Evolutionary conservation across 2,329 filamentous ascomycete genomes (phyloP).

Genomic region (Coleophoma eucalyptorum): DNA sequence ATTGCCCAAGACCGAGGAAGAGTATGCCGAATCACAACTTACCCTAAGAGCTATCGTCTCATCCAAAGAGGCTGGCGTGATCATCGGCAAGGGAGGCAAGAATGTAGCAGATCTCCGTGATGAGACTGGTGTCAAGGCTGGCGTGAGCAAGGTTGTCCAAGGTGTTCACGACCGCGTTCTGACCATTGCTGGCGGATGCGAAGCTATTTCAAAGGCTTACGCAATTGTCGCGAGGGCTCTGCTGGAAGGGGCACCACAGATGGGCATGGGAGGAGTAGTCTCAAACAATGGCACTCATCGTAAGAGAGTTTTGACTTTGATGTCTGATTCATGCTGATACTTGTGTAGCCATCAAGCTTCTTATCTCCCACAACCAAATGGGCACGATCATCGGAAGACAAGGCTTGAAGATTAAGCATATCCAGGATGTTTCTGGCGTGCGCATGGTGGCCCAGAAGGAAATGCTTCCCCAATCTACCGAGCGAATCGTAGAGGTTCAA

Average conservation of each 20-base stretch:
- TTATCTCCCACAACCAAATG: constrained; percentile 99
- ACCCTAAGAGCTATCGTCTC: constrained; percentile 97
- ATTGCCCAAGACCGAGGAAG: constrained; percentile 89
- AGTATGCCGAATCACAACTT: constrained; percentile 88
- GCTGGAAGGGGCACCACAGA: constrained; percentile 86
- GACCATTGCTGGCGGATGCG: constrained; percentile 87
- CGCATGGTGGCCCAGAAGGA: constrained; percentile 99
- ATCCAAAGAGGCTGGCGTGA: constrained; percentile 97
- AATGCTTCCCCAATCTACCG: constrained; percentile 98
- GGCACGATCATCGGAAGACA: constrained; percentile 97
- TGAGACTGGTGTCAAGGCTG: constrained; percentile 95
- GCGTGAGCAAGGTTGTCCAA: constrained; percentile 97
- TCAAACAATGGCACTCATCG: constrained; percentile 89
- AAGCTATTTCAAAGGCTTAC: constrained; percentile 88
- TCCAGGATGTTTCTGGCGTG: constrained; percentile 93
- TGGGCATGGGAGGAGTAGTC: constrained; percentile 93
- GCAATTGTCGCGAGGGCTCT: constrained; percentile 87
- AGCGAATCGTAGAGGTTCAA: constrained; percentile 95
- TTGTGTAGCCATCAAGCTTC: constrained; percentile 79
- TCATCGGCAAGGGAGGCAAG: constrained; percentile 98
- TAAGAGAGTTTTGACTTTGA: constrained; percentile 46
- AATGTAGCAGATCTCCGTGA: constrained; percentile 96
- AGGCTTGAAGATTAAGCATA: constrained; percentile 98
- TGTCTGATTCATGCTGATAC: constrained; percentile 15
- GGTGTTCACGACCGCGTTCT: constrained; percentile 96